phyloP scores from a whole-genome alignment of 2,329 filamentous ascomycete genomes.

The Dactylellina sp. region DNA sequence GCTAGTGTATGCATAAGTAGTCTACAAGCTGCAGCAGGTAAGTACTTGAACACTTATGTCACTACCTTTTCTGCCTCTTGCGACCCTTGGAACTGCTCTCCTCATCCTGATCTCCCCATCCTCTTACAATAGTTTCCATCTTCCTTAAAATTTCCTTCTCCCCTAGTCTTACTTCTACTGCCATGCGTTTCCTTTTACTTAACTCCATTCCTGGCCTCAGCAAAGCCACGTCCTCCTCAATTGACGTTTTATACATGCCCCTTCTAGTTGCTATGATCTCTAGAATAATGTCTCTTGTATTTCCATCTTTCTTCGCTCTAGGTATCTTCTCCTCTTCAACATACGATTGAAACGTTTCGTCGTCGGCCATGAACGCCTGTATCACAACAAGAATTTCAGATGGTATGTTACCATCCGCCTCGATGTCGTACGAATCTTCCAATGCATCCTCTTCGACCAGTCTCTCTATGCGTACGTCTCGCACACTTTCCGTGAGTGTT shows the following conservation, averaged over 20 bases:
- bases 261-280: constrained; percentile 62
- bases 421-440: constrained; percentile 80
- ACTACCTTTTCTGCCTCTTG: constrained; percentile 26
- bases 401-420: constrained; percentile 63
- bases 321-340: constrained; percentile 38
- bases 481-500: constrained; percentile 62
- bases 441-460: constrained; percentile 67
- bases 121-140: constrained; percentile 32
- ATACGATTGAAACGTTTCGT: constrained; percentile 37
- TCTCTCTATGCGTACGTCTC: constrained; percentile 64
- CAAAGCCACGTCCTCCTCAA: constrained; percentile 31
- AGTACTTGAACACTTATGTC: no score
- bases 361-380: constrained; percentile 42
- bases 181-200: constrained; percentile 69
- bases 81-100: constrained; percentile 1
- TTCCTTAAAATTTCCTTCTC: constrained; percentile 75
- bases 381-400: constrained; percentile 49
- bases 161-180: constrained; percentile 75
- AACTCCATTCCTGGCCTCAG: constrained; percentile 56
- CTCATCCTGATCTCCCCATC: constrained; percentile 25
- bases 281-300: constrained; percentile 61
- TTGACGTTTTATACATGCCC: constrained; percentile 38
- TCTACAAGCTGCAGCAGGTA: no score
- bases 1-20: no score
- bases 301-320: constrained; percentile 51